Percentiles rank a stretch among this genome's conserved stretches.
Conservation (phyloP, 768 basidiomycete species). For the Dioszegia aurantiaca region DNA sequence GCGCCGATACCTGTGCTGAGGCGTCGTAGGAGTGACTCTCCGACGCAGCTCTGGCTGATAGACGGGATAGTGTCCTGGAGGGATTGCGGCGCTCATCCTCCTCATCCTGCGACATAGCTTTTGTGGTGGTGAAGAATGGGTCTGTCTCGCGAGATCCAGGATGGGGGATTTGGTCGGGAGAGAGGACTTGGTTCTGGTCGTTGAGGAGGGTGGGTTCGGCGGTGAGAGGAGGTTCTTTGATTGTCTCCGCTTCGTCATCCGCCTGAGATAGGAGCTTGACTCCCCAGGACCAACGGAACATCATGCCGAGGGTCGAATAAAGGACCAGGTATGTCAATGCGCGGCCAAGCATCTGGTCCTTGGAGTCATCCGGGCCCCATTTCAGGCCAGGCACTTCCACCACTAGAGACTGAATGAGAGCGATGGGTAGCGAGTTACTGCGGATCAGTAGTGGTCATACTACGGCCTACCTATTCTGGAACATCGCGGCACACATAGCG, state of each 20-base stretch:
- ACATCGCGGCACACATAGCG: conserved; percentile 52
- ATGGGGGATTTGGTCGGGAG: conserved; percentile 42
- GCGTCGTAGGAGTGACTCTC: neutral
- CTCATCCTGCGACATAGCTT: conserved; percentile 32
- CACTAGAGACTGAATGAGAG: conserved; percentile 77
- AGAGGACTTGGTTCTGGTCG: conserved; percentile 19
- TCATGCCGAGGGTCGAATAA: conserved; percentile 93
- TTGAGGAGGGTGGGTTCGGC: neutral
- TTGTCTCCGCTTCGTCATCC: conserved; percentile 56
- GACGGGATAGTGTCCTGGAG: conserved; percentile 14
- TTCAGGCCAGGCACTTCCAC: conserved; percentile 75
- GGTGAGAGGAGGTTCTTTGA: conserved; percentile 16
- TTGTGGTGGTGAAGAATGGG: conserved; percentile 41
- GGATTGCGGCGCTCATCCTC: conserved; percentile 29
- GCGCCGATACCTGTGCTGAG: conserved; percentile 1
- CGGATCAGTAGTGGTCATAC: conserved; percentile 55
- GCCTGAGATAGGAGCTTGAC: conserved; percentile 75
- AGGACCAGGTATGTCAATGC: conserved; percentile 60
- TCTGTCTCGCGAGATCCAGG: conserved; percentile 46
- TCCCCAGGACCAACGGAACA: conserved; percentile 90
- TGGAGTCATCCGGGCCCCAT: conserved; percentile 76
- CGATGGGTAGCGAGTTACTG: conserved; percentile 90
- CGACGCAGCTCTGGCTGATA: conserved; percentile 3
- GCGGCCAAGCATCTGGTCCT: conserved; percentile 84
- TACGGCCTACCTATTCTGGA: conserved; percentile 47